phyloP scores from a whole-genome alignment of 306 rosid genomes.

The Cicer pinnatifidum region DNA sequence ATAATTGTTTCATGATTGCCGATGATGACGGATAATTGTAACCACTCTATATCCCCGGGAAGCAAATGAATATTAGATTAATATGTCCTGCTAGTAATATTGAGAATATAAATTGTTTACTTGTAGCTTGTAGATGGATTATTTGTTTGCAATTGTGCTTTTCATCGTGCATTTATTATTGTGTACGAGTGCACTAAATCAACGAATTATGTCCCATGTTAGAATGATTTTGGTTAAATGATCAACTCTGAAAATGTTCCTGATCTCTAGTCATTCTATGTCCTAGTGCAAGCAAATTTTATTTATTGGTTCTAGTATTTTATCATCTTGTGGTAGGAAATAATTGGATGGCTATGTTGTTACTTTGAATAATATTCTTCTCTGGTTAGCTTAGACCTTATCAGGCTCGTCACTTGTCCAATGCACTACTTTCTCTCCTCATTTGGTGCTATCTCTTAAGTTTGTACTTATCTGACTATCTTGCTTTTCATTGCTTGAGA shows the following conservation, averaged over 20 bases:
- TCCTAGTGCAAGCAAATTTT: constrained; percentile 6
- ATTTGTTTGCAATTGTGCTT: constrained; percentile 25
- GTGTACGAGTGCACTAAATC: constrained; percentile 5
- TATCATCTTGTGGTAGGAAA: constrained; percentile 21
- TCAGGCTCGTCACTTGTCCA: constrained; percentile 11
- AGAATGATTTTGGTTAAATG: constrained; percentile 27
- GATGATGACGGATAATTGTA: too few species aligned
- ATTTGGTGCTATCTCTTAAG: constrained; percentile 26
- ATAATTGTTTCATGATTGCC: too few species aligned
- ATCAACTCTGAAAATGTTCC: neutral
- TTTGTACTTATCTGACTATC: constrained; percentile 29
- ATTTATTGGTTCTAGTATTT: constrained; percentile 22
- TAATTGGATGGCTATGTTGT: constrained; percentile 27
- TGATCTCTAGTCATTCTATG: neutral
- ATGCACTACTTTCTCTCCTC: constrained; percentile 37
- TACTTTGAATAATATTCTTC: constrained; percentile 28
- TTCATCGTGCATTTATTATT: neutral
- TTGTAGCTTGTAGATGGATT: constrained; percentile 11
- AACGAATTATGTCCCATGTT: constrained; percentile 19
- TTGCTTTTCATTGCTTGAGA: constrained; percentile 39
- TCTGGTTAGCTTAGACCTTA: constrained; percentile 35
- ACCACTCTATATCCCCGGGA: constrained; percentile 22
- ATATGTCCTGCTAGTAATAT: constrained; percentile 37
- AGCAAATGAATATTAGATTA: constrained; percentile 38
- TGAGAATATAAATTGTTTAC: constrained; percentile 24